Evolutionary conservation across 306 rosid species (phyloP).

Genomic region (Fragaria nilgerrensis): DNA sequence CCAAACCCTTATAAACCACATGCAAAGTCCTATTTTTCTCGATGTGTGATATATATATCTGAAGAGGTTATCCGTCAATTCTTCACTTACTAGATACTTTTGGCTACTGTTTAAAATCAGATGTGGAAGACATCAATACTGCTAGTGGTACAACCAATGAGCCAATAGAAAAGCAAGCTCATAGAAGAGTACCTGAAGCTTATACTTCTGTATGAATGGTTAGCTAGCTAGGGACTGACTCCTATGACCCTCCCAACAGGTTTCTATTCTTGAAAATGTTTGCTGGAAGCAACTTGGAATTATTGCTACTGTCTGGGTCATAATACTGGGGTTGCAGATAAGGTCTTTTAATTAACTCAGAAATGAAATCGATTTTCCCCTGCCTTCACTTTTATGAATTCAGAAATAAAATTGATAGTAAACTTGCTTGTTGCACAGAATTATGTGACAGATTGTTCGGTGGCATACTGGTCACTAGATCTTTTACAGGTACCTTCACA

Average conservation of each 20-base stretch:
- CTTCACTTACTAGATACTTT: background rate
- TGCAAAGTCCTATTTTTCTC: no score
- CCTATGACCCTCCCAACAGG: conserved; percentile 33
- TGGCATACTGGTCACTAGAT: conserved; percentile 45
- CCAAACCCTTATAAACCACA: no score
- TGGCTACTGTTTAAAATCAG: conserved; percentile 16
- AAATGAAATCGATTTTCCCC: no score
- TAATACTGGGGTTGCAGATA: conserved; percentile 61
- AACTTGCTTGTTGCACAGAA: conserved; percentile 33
- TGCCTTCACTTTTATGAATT: background rate
- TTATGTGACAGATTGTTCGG: conserved; percentile 42
- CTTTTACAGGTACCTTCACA: conserved; percentile 43
- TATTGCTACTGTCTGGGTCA: conserved; percentile 57
- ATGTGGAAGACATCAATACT: conserved; percentile 48
- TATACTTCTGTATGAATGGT: background rate
- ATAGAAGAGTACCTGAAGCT: conserved; percentile 13
- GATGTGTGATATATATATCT: no score
- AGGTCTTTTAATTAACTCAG: no score
- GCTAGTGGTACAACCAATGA: conserved; percentile 37
- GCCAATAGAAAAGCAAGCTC: conserved; percentile 27
- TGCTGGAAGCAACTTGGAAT: conserved; percentile 66
- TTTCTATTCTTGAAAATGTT: conserved; percentile 43
- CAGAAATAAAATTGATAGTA: background rate
- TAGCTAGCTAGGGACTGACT: background rate
- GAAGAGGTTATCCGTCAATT: background rate